Percentiles rank a stretch among this genome's conserved stretches.
Evolutionary conservation across 2,329 filamentous ascomycete species (phyloP).

Genomic region (Paracoccidioides brasiliensis): DNA sequence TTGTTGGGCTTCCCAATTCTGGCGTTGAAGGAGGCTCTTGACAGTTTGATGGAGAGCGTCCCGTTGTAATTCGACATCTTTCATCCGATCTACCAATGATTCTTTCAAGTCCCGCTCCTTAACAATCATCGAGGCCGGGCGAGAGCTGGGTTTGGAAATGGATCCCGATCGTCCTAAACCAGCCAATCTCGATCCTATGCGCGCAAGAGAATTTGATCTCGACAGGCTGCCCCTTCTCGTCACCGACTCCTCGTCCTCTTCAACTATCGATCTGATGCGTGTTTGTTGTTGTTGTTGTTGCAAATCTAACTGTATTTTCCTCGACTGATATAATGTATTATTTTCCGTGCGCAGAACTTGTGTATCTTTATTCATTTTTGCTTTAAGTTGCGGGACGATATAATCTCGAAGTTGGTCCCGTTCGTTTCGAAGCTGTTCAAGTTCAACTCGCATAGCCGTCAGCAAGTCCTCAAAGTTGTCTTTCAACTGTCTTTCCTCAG

Average conservation of each 20-base stretch:
- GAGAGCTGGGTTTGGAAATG: constrained; percentile 31
- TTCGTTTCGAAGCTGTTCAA: constrained; percentile 72
- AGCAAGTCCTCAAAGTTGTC: constrained; percentile 90
- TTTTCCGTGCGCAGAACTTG: constrained; percentile 47
- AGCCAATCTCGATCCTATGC: constrained; percentile 33
- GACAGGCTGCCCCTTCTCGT: constrained; percentile 37
- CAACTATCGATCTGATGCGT: constrained; percentile 48
- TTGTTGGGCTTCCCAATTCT: constrained; percentile 71
- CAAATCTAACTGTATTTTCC: constrained; percentile 37
- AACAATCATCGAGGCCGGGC: constrained; percentile 42
- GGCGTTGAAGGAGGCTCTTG: constrained; percentile 70
- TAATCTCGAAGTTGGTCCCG: constrained; percentile 74
- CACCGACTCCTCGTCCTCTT: constrained; percentile 39
- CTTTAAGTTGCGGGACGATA: constrained; percentile 63
- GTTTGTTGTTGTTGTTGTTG: constrained; percentile 32
- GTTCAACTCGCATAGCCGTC: constrained; percentile 66
- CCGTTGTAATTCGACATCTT: constrained; percentile 85
- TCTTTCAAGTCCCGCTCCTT: constrained; percentile 52
- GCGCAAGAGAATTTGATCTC: constrained; percentile 55
- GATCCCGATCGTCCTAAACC: constrained; percentile 33
- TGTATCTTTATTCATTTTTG: constrained; percentile 75
- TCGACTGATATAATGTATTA: constrained; percentile 25
- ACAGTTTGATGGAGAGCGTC: constrained; percentile 83
- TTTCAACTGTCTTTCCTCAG: constrained; percentile 76
- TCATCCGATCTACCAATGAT: constrained; percentile 62